Base-by-base conservation (phyloP, 306 rosid genomes). In the Trifolium subterraneum region DNA sequence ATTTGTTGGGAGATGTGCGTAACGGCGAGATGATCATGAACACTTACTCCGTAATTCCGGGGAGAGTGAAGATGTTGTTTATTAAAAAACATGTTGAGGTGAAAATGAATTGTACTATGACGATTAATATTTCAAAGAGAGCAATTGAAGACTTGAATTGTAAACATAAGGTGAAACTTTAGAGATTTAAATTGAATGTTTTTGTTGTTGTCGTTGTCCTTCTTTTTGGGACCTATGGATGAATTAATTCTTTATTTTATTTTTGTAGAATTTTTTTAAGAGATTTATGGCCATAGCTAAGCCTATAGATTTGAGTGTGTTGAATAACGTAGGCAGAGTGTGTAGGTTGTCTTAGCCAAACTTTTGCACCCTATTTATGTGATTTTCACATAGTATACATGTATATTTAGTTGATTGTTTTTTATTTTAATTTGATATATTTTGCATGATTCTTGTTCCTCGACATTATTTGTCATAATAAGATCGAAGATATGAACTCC, bases 101-200 rank as follows among this genome's bases (percentile, higher is more conserved):
- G 35, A 85, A 74, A 52, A 80, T 88, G 90, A 85, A 85, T 70
- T 90, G 96, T 39, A 82, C 83, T 2, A 12, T 85, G 68, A 52
- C 71, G 0, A 72, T 85, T 68, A 71, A 79, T 54, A 82, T 90
- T 45, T 23, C 84, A 11, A 84, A 70, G 69, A 79, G 13, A 71
- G 76, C 68, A 10, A 72, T 88, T 81, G 76, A 79, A 73, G 69
- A 82, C 23, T 77, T 82, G 72, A 79, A 18, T 25, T 90, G 93
- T 76, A 75, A 80, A 80, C 77, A 74, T 51, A 87, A 87, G 85
- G 84, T 90, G 54, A 77, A 62, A 6, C 77, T 88, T 54, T 83
- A 83, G 61, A 41, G 12, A 20, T 65, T 47, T 23, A 65, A 20
- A 23, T 67, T 27, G 23, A 44, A 67, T 23, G 22, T 5, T 56